A percentile compares a stretch with the other conserved stretches of the same genome.
phyloP scores from a whole-genome alignment of 2,329 filamentous ascomycete species.

The Clathrospora elynae region DNA sequence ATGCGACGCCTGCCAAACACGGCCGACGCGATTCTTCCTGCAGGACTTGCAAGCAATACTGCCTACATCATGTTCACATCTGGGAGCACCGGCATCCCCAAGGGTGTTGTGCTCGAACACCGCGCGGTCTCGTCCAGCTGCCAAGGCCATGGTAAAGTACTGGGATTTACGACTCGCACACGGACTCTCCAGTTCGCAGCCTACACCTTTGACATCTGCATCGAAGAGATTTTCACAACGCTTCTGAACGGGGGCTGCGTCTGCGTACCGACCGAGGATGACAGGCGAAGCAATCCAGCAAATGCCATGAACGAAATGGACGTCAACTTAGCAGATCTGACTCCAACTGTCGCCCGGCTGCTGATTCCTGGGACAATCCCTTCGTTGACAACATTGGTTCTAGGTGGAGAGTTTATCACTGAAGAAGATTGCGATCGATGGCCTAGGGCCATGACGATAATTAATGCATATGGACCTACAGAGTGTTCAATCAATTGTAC shows the following conservation, averaged over 20 bases:
- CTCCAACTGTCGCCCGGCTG: conserved; percentile 17
- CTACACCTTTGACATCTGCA: conserved; percentile 57
- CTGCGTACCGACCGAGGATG: conserved; percentile 58
- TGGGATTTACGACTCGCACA: neutral
- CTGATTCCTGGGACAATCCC: conserved; percentile 13
- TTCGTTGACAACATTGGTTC: conserved; percentile 2
- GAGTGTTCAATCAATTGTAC: conserved; percentile 4
- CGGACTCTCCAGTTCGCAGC: conserved; percentile 46
- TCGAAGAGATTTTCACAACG: conserved; percentile 62
- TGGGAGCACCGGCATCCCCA: conserved; percentile 51
- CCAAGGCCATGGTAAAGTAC: conserved; percentile 3
- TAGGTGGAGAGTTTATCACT: conserved; percentile 6
- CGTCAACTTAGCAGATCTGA: conserved; percentile 15
- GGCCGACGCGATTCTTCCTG: too few species aligned
- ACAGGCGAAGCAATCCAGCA: conserved; percentile 57
- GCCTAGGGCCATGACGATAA: conserved; percentile 7
- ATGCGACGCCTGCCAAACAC: too few species aligned
- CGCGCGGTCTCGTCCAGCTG: conserved; percentile 53
- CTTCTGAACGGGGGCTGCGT: conserved; percentile 46
- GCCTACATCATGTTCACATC: conserved; percentile 66
- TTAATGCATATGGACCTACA: conserved; percentile 13
- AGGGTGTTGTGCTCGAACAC: conserved; percentile 66
- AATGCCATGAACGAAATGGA: conserved; percentile 52
- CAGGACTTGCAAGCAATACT: too few species aligned
- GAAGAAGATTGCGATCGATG: conserved; percentile 4